Evolutionary conservation across 805 yeast species (phyloP).

Genomic region (Barnettozyma californica): DNA sequence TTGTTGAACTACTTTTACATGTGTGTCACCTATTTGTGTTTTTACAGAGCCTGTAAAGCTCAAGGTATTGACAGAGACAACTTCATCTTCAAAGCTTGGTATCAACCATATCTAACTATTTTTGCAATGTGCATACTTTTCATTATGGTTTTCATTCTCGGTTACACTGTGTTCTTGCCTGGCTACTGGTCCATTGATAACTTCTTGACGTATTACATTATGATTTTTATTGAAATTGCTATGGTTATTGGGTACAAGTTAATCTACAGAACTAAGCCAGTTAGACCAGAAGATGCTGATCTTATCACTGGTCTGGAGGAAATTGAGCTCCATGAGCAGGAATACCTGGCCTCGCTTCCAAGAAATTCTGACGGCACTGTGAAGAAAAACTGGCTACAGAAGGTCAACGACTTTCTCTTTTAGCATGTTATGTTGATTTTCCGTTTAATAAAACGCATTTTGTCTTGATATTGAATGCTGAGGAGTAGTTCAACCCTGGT

Average conservation of each 20-base stretch:
- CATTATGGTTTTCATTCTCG: slow-evolving; percentile 53
- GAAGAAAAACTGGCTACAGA: background rate
- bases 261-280: slow-evolving; percentile 39
- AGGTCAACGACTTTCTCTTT: background rate
- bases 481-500: too few relatives aligned
- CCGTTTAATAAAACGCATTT: too few relatives aligned
- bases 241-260: slow-evolving; percentile 47
- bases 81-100: slow-evolving; percentile 47
- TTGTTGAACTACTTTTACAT: slow-evolving; percentile 52
- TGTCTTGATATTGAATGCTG: too few relatives aligned
- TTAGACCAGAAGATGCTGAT: slow-evolving; percentile 46
- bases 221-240: slow-evolving; percentile 53
- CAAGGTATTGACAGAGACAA: slow-evolving; percentile 40
- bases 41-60: slow-evolving; percentile 52
- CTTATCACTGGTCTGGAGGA: slow-evolving; percentile 35
- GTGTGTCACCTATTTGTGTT: slow-evolving; percentile 53
- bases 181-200: slow-evolving; percentile 58
- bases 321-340: slow-evolving; percentile 38
- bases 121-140: slow-evolving; percentile 40
- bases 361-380: background rate
- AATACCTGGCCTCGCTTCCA: slow-evolving; percentile 13
- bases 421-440: background rate
- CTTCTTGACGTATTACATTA: slow-evolving; percentile 67
- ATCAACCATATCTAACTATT: slow-evolving; percentile 54
- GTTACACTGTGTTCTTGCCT: slow-evolving; percentile 69